These are phyloP conservation scores for Sarocladium strictum DNA, from an alignment of 2,329 filamentous ascomycete species.

Conservation along the genomic window DNA sequence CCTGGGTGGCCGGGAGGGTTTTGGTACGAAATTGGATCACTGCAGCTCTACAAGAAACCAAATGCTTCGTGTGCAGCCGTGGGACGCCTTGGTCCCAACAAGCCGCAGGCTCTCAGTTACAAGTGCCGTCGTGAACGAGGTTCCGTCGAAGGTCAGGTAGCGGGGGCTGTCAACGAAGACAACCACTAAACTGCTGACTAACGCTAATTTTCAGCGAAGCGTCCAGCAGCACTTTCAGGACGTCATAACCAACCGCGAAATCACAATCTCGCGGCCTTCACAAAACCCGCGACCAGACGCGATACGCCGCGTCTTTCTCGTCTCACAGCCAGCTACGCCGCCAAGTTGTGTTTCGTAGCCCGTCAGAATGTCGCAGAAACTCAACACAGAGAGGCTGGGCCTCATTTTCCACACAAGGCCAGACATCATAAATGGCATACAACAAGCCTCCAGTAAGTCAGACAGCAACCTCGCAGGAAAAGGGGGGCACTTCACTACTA, in stretches of 20 bases:
- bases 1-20: background rate
- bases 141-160: background rate
- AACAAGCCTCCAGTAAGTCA: constrained; percentile 43
- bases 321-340: background rate
- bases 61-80: background rate
- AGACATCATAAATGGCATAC: constrained; percentile 50
- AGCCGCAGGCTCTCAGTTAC: background rate
- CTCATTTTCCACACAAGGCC: constrained; percentile 49
- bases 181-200: background rate
- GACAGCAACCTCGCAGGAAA: background rate
- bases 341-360: background rate
- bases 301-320: background rate
- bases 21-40: background rate
- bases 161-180: background rate
- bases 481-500: no score
- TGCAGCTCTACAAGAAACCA: background rate
- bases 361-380: constrained; percentile 18
- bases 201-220: background rate
- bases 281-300: constrained; percentile 3
- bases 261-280: background rate
- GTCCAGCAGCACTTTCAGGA: background rate
- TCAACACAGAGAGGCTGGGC: constrained; percentile 44
- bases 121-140: background rate
- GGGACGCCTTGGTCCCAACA: background rate
- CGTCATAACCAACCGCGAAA: background rate